A percentile compares a stretch with the other conserved stretches of the same genome.
phyloP scores from a whole-genome alignment of 2,329 filamentous ascomycete species.

The Phyllosticta ampelicida region DNA sequence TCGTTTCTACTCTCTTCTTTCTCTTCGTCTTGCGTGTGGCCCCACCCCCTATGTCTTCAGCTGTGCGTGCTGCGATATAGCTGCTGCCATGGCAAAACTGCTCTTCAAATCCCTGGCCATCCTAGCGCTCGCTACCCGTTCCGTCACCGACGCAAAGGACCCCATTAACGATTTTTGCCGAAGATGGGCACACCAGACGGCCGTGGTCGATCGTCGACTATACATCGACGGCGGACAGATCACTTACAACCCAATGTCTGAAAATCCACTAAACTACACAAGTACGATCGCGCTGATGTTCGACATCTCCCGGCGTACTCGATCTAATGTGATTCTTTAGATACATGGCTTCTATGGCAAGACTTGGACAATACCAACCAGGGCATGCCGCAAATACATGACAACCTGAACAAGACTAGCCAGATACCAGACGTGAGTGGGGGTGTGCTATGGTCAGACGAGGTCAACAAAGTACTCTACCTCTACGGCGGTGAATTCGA shows the following conservation, averaged over 20 bases:
- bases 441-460: constrained; percentile 48
- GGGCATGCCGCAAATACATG: constrained; percentile 42
- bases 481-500: constrained; percentile 50
- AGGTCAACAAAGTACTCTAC: constrained; percentile 53
- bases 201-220: constrained; percentile 47
- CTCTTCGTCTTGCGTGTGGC: constrained; percentile 6
- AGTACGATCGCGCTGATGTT: constrained; percentile 33
- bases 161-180: constrained; percentile 43
- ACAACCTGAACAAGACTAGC: constrained; percentile 49
- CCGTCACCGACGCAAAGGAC: constrained; percentile 29
- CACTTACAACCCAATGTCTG: constrained; percentile 42
- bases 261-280: constrained; percentile 42
- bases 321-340: constrained; percentile 24
- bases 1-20: neutral
- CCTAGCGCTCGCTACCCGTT: constrained; percentile 18
- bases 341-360: constrained; percentile 46
- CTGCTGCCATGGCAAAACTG: constrained; percentile 22
- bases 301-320: neutral
- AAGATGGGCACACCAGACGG: constrained; percentile 46
- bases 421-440: constrained; percentile 43
- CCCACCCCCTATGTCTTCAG: constrained; percentile 15
- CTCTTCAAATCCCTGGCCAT: constrained; percentile 19
- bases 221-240: constrained; percentile 54
- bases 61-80: constrained; percentile 16
- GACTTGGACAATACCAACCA: constrained; percentile 38